These are phyloP conservation scores for Taphrina populina DNA, from an alignment of 1,139 yeast species.

Conservation along the genomic window DNA sequence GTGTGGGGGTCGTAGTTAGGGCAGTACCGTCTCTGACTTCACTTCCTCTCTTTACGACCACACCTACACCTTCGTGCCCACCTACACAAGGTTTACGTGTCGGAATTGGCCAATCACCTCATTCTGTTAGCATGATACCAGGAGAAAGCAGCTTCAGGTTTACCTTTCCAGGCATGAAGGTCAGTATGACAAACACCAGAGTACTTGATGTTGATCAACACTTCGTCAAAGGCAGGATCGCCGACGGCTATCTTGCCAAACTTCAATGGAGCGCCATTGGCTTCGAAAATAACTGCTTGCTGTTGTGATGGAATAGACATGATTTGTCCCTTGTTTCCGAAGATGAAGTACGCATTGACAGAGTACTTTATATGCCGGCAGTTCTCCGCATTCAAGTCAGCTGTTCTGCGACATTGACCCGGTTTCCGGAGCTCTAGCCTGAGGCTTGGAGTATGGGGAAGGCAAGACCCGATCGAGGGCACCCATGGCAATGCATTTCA, in stretches of 20 bases:
- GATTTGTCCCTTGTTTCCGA: not conserved
- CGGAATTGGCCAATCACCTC: conserved; percentile 31
- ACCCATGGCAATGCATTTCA: too few relatives aligned
- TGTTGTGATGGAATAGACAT: conserved; percentile 22
- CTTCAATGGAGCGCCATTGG: conserved; percentile 20
- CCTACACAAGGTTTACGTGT: conserved; percentile 29
- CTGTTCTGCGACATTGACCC: not conserved
- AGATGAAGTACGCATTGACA: not conserved
- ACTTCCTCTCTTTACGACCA: conserved; percentile 11
- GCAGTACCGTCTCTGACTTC: conserved; percentile 14
- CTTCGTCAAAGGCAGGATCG: conserved; percentile 58
- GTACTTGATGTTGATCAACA: conserved; percentile 62
- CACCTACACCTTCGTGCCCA: conserved; percentile 33
- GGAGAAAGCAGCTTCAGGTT: not conserved
- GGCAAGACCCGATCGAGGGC: not conserved
- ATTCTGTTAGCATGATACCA: not conserved
- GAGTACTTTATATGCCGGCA: not conserved
- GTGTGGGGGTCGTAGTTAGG: not conserved
- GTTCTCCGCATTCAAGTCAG: conserved; percentile 24
- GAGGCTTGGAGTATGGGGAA: not conserved
- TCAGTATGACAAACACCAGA: conserved; percentile 71
- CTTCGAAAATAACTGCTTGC: conserved; percentile 24
- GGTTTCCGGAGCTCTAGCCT: not conserved
- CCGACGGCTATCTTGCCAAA: conserved; percentile 61
- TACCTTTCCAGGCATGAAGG: conserved; percentile 43